Conservation (phyloP, 2,329 filamentous ascomycete species). For the Alternaria atra region DNA sequence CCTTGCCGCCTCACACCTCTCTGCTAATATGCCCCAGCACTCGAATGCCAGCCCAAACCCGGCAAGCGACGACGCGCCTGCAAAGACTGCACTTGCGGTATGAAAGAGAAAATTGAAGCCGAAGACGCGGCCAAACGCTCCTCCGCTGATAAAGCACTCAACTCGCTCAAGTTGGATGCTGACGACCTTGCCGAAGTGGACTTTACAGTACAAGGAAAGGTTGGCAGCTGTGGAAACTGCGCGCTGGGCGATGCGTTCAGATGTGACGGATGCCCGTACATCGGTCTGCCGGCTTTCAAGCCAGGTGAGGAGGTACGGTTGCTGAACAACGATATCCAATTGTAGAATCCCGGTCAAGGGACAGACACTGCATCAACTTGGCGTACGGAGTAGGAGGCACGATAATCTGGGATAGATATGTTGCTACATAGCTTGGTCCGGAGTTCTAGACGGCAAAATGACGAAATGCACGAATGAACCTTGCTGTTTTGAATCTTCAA, state of each 20-base stretch:
- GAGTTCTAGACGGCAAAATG: neutral
- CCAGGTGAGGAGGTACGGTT: slow-evolving; percentile 93
- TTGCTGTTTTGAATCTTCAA: slow-evolving; percentile 16
- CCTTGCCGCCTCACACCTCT: slow-evolving; percentile 1
- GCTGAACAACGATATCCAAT: slow-evolving; percentile 84
- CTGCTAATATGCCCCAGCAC: slow-evolving; percentile 62
- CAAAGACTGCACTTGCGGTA: slow-evolving; percentile 97
- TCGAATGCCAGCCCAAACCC: slow-evolving; percentile 85
- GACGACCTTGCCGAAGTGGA: slow-evolving; percentile 90
- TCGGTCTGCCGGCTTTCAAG: slow-evolving; percentile 94
- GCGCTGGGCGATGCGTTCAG: slow-evolving; percentile 84
- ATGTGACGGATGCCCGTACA: slow-evolving; percentile 77
- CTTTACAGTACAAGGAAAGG: slow-evolving; percentile 97
- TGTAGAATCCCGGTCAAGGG: slow-evolving; percentile 58
- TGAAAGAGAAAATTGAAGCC: slow-evolving; percentile 84
- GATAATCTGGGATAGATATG: slow-evolving; percentile 3
- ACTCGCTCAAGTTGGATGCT: slow-evolving; percentile 73
- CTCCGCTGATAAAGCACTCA: slow-evolving; percentile 70
- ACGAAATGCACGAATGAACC: neutral
- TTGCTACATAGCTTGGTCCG: neutral
- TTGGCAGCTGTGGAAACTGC: slow-evolving; percentile 93
- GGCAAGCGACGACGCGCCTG: slow-evolving; percentile 92
- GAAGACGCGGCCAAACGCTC: slow-evolving; percentile 77
- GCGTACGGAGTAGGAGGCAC: slow-evolving; percentile 6
- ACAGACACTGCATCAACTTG: neutral